Base-by-base conservation (phyloP, 192 early-diverging fungal species). In the Phycomyces nitens region DNA sequence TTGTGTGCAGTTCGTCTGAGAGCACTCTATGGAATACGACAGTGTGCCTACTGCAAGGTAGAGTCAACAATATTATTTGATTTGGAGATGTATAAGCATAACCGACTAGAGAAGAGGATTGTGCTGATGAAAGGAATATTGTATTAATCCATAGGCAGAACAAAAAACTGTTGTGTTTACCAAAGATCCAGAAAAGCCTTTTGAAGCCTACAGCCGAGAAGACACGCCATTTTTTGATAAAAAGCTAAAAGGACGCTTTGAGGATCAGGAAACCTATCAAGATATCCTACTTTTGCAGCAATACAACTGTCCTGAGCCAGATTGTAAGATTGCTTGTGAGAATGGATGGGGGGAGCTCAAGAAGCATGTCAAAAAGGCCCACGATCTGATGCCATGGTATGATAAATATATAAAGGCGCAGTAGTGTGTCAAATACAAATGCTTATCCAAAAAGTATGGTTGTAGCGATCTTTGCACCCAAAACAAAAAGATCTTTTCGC, bases 11-110 rank as follows among this genome's bases (percentile, higher is more conserved):
- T 99, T 26, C 82, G 96, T 38, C 77, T 99, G 43, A 82, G 96
- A 43, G 90, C 92, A 16, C 75, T 98, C 15, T 96, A 96, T 73
- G 89, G 96, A 73, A 85, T 81, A 39, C 86, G 86, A 47, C 82
- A 86, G 22, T 98, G 96, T 68, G 87, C 92, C 38, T 87, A 88
- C 70, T 98, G 96, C 82, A 98, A 98, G 81, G 91, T 89, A 71
- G 57, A 54, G 53, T 44, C 43, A 10, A 47, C 18, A 53, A n/a
- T 49, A 60, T 15, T 24, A 21, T 51, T 1, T 38, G 5, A 26
- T 38, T 44, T 20, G 61, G 21, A 65, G 18, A 53, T 56, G 38
- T 18, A 38, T n/a, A 4, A 3, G 0, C 29, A 15, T 22, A n/a
- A 40, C 7, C n/a, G n/a, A n/a, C n/a, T n/a, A n/a, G n/a, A n/a